Base-by-base conservation (phyloP, 768 basidiomycete species). In the Mycena maculata region DNA sequence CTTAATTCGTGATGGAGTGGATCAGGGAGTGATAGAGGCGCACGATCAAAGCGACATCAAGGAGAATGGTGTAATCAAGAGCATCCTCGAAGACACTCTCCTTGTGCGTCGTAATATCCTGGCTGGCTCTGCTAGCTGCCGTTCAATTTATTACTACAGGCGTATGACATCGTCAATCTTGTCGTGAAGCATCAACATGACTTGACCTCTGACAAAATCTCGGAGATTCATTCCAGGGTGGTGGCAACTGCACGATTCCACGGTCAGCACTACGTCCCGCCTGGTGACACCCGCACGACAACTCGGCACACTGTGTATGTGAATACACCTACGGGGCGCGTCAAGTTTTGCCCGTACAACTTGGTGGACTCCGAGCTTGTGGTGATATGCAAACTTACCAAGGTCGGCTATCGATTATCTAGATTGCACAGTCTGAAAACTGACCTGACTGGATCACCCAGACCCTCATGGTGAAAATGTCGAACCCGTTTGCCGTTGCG, bases 341-440 rank as follows among this genome's bases (percentile, higher is more conserved):
- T 76, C 20, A 73, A 76, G 70, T 77, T 73, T 45, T 78, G 78
- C 59, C 77, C 77, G 8, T 78, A 74, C 55, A 60, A 70, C 0
- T 53, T 76, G 30, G 78, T 79, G 31, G 77, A 79, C 54, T 59
- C 39, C 15, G 78, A 79, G 73, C 49, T 79, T 3, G 71, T 76
- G 23, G 76, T 75, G 48, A 77, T 77, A 48, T 76, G 74, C 63
- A 69, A 53, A 49, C 74, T 76, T 74, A 72, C 75, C 18, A 77
- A 75, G 69, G 78, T 76, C 12, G 65, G 27, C 25, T 33, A 45
- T 56, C 27, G 18, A 48, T 6, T 7, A 36, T 36, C 13, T 36
- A n/a, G n/a, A n/a, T n/a, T n/a, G n/a, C n/a, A n/a, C n/a, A n/a
- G n/a, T n/a, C n/a, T n/a, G n/a, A n/a, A n/a, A n/a, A n/a, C n/a